phyloP scores from a whole-genome alignment of 2,329 filamentous ascomycete genomes.

The Microdochium bolleyi region DNA sequence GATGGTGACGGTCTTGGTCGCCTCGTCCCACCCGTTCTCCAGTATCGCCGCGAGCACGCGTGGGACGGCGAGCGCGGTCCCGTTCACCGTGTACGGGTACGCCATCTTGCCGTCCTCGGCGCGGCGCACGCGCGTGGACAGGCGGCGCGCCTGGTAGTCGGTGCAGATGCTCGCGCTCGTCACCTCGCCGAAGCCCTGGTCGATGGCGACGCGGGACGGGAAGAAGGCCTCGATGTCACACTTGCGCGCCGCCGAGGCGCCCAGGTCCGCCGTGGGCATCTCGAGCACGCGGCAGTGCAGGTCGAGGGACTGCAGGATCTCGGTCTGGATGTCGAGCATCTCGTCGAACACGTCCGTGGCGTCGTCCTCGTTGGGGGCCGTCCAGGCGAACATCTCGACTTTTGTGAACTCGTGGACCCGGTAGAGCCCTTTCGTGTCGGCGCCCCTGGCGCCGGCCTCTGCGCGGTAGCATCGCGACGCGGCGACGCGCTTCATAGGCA shows the following conservation, averaged over 20 bases:
- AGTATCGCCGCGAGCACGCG: constrained; percentile 81
- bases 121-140: constrained; percentile 65
- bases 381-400: constrained; percentile 96
- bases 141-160: constrained; percentile 82
- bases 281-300: constrained; percentile 84
- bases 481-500: constrained; percentile 75
- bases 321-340: constrained; percentile 78
- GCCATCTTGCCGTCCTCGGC: constrained; percentile 40
- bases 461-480: constrained; percentile 91
- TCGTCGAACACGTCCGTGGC: constrained; percentile 65
- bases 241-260: constrained; percentile 80
- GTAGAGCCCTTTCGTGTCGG: constrained; percentile 89
- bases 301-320: constrained; percentile 69
- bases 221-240: constrained; percentile 93
- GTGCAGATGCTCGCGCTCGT: constrained; percentile 87
- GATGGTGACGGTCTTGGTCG: constrained; percentile 57
- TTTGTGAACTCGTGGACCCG: constrained; percentile 98
- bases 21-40: constrained; percentile 83
- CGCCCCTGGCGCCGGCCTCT: constrained; percentile 83
- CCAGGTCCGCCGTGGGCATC: constrained; percentile 85
- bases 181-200: constrained; percentile 83
- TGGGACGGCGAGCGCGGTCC: constrained; percentile 86
- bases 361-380: constrained; percentile 42
- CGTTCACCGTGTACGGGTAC: constrained; percentile 89
- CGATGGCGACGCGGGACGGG: constrained; percentile 56